Conservation (phyloP, 352 stramenopile species). For the Pythium insidiosum region DNA sequence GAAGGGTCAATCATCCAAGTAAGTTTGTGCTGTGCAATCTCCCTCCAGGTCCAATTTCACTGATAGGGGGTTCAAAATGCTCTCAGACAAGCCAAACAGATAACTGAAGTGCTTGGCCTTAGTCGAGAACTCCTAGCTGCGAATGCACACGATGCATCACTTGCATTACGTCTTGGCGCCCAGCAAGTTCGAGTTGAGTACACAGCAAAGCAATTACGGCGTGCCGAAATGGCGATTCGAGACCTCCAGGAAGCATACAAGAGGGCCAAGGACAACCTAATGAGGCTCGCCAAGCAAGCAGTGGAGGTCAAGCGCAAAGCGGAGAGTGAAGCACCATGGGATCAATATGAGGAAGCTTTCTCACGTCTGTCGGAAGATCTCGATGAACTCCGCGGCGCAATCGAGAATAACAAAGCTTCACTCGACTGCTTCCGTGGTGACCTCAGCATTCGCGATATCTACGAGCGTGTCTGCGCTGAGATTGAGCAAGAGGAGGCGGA, state of each 20-base stretch:
- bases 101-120: constrained; percentile 48
- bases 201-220: constrained; percentile 47
- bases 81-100: constrained; percentile 66
- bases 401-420: constrained; percentile 81
- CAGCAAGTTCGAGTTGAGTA: constrained; percentile 68
- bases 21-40: no score
- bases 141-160: constrained; percentile 42
- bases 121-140: constrained; percentile 37
- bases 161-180: constrained; percentile 44
- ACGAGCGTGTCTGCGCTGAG: constrained; percentile 50
- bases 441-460: constrained; percentile 62
- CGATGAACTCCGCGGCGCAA: constrained; percentile 63
- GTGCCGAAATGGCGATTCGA: constrained; percentile 36
- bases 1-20: constrained; percentile 56
- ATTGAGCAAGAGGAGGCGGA: constrained; percentile 58
- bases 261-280: constrained; percentile 53
- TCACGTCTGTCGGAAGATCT: constrained; percentile 57
- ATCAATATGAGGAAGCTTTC: constrained; percentile 58
- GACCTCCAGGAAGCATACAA: constrained; percentile 52
- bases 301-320: constrained; percentile 62
- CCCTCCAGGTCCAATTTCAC: no score
- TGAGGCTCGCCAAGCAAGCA: constrained; percentile 45
- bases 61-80: no score
- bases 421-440: constrained; percentile 79
- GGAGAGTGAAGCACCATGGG: constrained; percentile 58